Evolutionary conservation across 1,284 basidiomycete genomes (phyloP).

Genomic region (Moniliophthora roreri): DNA sequence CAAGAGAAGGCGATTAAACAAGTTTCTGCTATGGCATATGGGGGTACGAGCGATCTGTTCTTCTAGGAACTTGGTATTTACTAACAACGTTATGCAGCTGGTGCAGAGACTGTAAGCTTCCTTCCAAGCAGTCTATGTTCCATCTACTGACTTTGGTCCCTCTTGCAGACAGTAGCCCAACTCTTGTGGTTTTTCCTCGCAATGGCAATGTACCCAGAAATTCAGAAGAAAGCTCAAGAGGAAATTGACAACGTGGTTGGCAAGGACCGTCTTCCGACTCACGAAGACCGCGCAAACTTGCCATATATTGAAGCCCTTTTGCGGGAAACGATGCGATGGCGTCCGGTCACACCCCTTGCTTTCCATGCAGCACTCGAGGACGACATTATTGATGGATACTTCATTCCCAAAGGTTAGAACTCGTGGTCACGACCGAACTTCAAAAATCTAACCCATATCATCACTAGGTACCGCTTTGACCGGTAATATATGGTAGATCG

Average conservation of each 20-base stretch:
- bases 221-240: slow-evolving; percentile 29
- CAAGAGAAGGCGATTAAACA: not conserved
- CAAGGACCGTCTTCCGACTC: slow-evolving; percentile 30
- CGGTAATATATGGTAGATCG: slow-evolving; percentile 23
- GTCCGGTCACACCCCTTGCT: slow-evolving; percentile 30
- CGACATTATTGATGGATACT: slow-evolving; percentile 20
- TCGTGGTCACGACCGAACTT: not conserved
- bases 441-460: not conserved
- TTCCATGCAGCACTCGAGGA: slow-evolving; percentile 15
- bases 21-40: no score
- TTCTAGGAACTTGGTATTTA: not conserved
- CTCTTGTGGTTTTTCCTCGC: slow-evolving; percentile 25
- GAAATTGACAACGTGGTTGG: slow-evolving; percentile 31
- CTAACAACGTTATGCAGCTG: slow-evolving; percentile 18
- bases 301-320: slow-evolving; percentile 35
- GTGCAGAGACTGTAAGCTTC: slow-evolving; percentile 29
- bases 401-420: slow-evolving; percentile 21
- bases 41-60: not conserved
- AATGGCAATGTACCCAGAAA: slow-evolving; percentile 29
- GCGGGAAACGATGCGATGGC: slow-evolving; percentile 34
- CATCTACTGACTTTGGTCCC: not conserved
- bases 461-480: slow-evolving; percentile 19
- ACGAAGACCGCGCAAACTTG: slow-evolving; percentile 26
- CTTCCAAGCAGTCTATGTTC: not conserved
- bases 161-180: slow-evolving; percentile 22